Base-by-base conservation (phyloP, 768 basidiomycete species). In the Exidia glandulosa region DNA sequence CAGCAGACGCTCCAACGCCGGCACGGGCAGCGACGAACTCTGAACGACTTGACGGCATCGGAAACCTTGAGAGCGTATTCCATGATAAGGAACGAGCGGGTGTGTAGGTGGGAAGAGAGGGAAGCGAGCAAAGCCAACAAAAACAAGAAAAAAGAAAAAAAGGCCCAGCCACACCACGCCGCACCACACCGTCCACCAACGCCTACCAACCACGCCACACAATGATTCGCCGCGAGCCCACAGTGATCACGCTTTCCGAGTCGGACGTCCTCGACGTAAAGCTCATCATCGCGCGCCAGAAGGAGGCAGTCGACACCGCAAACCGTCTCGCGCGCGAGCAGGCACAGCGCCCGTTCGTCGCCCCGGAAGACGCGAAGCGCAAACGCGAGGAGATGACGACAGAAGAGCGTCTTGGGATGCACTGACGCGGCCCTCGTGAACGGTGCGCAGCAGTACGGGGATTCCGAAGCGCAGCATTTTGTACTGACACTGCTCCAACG, bases 211-310 rank as follows among this genome's bases (percentile, higher is more conserved):
- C 9, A 19, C 41, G 19, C 19, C 41, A 14, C 4, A 14, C 0
- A n/a, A 77, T 92, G 90, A 87, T 92, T 67, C 83, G 90, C 56
- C 78, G 89, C 56, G 77, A 79, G 25, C 88, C 90, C 4, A 89
- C 89, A 1, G 77, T 87, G 59, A 87, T 92, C 63, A 80, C 79
- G 31, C 83, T 92, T 81, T 81, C 76, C 62, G 88, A 90, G 69
- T 70, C 77, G 25, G 90, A 91, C 69, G 85, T 92, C 31, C 86
- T 90, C 73, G 88, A 89, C 62, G 76, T 90, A 45, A 82, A 88
- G 45, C 81, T 85, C 56, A 70, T 85, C 66, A 75, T 79, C 23
- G 66, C 82, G 37, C 66, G 65, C 37, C 68, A 66, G 60, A 72
- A 70, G 62, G 61, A 63, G 10, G 66, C 65, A 10, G 63, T 25